Evolutionary conservation across 129 eudicot species (phyloP), one percentile per base, ranked within the genome.

Genomic region (Artemisia tridentata): DNA sequence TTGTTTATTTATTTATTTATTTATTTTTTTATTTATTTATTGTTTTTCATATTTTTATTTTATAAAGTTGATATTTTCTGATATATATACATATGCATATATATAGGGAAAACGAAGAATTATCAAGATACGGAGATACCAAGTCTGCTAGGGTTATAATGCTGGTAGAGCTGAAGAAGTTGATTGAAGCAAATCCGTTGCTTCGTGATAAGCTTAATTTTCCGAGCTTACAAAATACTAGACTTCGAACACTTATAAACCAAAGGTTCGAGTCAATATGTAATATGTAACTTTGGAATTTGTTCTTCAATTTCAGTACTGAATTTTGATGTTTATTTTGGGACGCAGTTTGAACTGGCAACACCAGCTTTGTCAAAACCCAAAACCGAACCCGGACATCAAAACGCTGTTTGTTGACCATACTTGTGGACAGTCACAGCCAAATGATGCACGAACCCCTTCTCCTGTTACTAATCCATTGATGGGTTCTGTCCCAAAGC

Each of bases 351-450:
- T 91, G 83, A 91, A 91, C 61, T 91, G 96, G 96, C 97, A 91
- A 78, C 97, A 91, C 78, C 97, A 86, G 80, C 91, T 91, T 52
- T 91, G 95, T 81, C 85, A 87, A 72, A 87, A 62, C 71, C 95
- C 95, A n/a, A 83, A 83, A 78, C 88, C 95, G 67, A 88, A 88
- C 77, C 95, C 95, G 17, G 95, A 91, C 50, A 91, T 91, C 71
- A 85, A 91, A 78, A 87, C 95, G 38, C 79, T 91, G 46, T 91
- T 91, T 82, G 79, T 91, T 49, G 95, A 91, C 66, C 97, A 91
- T 82, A 79, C 95, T 72, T 91, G 97, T 69, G 95, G 91, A 69
- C 95, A 78, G 51, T 82, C 88, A 34, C 97, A 88, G 60, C 89
- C 89, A 53, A 91, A 87, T 68, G 88, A 91, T 79, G 95, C 95